These are phyloP conservation scores for Cyclotella kingstonii DNA, from an alignment of 108 stramenopile species.

Conservation along the genomic window DNA sequence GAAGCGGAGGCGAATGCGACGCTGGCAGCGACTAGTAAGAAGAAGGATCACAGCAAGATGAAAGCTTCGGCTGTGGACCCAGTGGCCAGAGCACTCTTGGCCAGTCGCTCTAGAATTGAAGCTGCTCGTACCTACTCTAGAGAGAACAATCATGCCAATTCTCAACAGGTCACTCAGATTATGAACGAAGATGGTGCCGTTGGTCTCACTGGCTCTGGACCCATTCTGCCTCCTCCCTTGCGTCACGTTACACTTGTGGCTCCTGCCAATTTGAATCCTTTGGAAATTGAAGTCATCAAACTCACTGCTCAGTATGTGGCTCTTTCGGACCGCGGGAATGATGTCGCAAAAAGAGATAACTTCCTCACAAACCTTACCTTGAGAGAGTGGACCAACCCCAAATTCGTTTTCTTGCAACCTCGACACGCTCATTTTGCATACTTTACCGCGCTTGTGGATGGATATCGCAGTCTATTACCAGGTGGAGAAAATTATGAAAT, in stretches of 20 bases:
- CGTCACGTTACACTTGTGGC: slow-evolving; percentile 78
- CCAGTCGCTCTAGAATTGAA: slow-evolving; percentile 49
- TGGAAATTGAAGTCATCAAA: slow-evolving; percentile 89
- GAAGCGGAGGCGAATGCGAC: slow-evolving; percentile 39
- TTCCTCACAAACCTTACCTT: slow-evolving; percentile 78
- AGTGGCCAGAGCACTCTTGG: slow-evolving; percentile 65
- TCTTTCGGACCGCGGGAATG: slow-evolving; percentile 42
- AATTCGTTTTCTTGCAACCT: slow-evolving; percentile 93
- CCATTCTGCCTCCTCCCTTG: slow-evolving; percentile 64
- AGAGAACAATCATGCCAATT: slow-evolving; percentile 14
- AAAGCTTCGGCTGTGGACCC: slow-evolving; percentile 78
- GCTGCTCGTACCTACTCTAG: slow-evolving; percentile 23
- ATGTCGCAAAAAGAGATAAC: slow-evolving; percentile 40
- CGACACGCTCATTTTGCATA: slow-evolving; percentile 92
- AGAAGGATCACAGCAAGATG: slow-evolving; percentile 43
- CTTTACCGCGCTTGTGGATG: slow-evolving; percentile 94
- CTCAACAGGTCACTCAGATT: not conserved
- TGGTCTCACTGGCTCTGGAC: slow-evolving; percentile 10
- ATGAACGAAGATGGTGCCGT: not conserved
- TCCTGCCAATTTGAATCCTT: slow-evolving; percentile 64
- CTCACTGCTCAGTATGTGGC: slow-evolving; percentile 97
- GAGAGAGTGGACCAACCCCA: slow-evolving; percentile 86
- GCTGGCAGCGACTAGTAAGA: slow-evolving; percentile 47
- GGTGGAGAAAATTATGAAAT: slow-evolving; percentile 50
- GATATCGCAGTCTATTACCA: slow-evolving; percentile 81